Conservation (phyloP, 768 basidiomycete genomes). For the Hericium rajendrae region DNA sequence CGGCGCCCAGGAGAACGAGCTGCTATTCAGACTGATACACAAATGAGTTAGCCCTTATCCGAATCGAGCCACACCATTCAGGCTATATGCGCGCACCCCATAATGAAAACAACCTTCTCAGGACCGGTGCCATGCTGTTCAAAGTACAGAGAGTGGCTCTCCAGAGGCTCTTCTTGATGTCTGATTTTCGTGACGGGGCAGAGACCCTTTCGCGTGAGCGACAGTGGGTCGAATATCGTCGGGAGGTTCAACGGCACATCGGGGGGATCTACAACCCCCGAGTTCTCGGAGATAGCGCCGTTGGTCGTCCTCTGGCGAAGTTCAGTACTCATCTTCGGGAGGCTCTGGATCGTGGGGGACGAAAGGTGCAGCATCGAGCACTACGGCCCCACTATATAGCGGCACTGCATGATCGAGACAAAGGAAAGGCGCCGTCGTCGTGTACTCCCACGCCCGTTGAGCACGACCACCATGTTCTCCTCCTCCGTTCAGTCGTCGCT, state of each 20-base stretch:
- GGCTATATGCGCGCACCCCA: slow-evolving; percentile 39
- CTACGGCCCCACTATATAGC: not conserved
- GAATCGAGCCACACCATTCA: no score
- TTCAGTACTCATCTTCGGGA: not conserved
- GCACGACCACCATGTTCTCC: slow-evolving; percentile 38
- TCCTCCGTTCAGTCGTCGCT: slow-evolving; percentile 48
- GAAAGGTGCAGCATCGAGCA: not conserved
- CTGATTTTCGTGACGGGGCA: slow-evolving; percentile 57
- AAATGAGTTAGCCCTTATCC: not conserved
- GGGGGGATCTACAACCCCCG: not conserved
- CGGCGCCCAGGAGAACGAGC: slow-evolving; percentile 49
- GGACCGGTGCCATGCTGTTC: slow-evolving; percentile 66
- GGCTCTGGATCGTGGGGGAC: not conserved
- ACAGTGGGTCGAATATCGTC: slow-evolving; percentile 49
- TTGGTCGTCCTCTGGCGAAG: not conserved
- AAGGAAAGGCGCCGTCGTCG: not conserved
- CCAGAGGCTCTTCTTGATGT: slow-evolving; percentile 32
- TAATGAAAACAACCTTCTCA: slow-evolving; percentile 64
- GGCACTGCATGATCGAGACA: not conserved
- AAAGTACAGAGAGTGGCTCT: slow-evolving; percentile 71
- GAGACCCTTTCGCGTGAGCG: slow-evolving; percentile 61
- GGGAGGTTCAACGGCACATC: slow-evolving; percentile 14
- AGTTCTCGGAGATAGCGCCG: not conserved
- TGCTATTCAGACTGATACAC: slow-evolving; percentile 45
- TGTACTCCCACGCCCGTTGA: no score